Evolutionary conservation across 805 yeast genomes (phyloP), one percentile per base, ranked within the genome.

Genomic region (Candida nemodendra): DNA sequence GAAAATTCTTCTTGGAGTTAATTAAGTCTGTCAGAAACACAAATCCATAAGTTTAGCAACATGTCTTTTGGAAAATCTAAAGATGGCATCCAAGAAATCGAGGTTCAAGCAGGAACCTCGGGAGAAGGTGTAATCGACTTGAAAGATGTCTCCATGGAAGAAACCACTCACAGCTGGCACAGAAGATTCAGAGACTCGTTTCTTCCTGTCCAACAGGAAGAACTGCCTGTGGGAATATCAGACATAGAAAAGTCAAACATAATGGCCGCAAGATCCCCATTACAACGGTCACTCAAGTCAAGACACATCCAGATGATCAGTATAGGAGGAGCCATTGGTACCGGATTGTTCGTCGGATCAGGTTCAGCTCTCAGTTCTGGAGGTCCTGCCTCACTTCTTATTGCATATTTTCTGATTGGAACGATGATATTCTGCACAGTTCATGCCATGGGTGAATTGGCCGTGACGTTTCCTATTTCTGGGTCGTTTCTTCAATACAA

Each of bases 231-330:
- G 17, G 50, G 53, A 42, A 50, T 66, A 53, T 44, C 65, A 13
- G 66, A 61, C 16, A 50, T 61, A 14, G 72, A 70, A 50, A 62
- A 56, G 44, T 65, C 69, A 11, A 71, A 69, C 39, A 56, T 67
- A 16, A 46, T 44, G 39, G 67, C 76, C 17, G 70, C 74, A 24
- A 64, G 59, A 42, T 62, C 74, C 18, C 76, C 76, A 8, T 59
- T 71, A 45, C 56, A 68, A 19, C 61, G 80, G 33, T 56, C 68
- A 1, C 65, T 79, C 30, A 75, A 73, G 50, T 71, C 76, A 30
- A 67, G 87, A 46, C 88, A 83, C 52, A 59, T 83, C 49, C 77
- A 79, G 38, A 78, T 81, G 85, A 82, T 83, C 60, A 84, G 88
- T 32, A 68, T 82, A 43, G 89, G 88, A 42, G 88, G 88, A 15